Percentiles rank a stretch among this genome's conserved stretches.
Evolutionary conservation across 2,329 filamentous ascomycete genomes (phyloP).

Genomic region (Trichoderma endophyticum): DNA sequence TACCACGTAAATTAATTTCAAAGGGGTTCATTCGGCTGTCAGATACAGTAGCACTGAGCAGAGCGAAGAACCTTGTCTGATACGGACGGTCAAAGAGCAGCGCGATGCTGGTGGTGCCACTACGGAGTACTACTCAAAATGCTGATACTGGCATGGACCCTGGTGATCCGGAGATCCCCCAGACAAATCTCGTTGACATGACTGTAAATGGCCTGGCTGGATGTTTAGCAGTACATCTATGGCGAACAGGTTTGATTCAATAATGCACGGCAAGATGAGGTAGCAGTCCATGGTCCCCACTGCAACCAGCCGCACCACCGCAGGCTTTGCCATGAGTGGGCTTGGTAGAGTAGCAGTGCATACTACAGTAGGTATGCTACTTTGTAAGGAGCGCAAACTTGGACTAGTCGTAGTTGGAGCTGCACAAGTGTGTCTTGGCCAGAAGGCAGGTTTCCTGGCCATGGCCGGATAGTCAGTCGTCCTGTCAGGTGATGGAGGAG

Average conservation of each 20-base stretch:
- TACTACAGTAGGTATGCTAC: neutral
- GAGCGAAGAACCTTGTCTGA: neutral
- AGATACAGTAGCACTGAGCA: neutral
- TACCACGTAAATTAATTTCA: conserved; percentile 14
- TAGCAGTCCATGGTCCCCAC: neutral
- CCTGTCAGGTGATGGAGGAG: conserved; percentile 6
- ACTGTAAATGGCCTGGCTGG: neutral
- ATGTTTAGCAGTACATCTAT: neutral
- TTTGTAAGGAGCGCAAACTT: neutral
- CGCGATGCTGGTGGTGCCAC: neutral
- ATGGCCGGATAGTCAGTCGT: neutral
- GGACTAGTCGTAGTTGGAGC: neutral
- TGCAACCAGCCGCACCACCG: neutral
- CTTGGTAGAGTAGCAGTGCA: neutral
- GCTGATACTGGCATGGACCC: neutral
- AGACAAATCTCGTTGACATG: neutral
- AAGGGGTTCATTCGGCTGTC: neutral
- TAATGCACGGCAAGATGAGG: neutral
- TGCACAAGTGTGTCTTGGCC: neutral
- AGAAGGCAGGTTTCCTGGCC: neutral
- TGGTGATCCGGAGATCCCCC: conserved; percentile 6
- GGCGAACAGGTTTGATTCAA: neutral
- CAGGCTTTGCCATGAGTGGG: neutral
- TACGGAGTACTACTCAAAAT: neutral
- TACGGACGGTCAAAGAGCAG: neutral